A percentile compares a stretch with the other conserved stretches of the same genome.
These are phyloP conservation scores for Oryza coarctata DNA, from an alignment of 176 grass and related monocot genomes.

Conservation along the genomic window DNA sequence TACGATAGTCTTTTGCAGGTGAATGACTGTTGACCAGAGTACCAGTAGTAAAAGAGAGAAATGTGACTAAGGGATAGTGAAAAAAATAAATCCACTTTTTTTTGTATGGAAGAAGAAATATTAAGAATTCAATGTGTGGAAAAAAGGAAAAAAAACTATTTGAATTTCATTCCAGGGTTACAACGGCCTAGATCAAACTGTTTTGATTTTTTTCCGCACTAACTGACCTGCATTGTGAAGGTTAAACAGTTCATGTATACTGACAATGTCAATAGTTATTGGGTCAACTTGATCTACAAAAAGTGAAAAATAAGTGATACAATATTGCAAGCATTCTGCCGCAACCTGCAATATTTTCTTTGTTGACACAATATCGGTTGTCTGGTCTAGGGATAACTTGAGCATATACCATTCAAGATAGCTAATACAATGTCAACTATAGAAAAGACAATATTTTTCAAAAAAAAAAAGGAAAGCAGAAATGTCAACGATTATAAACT, in stretches of 20 bases:
- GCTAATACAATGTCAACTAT: slow-evolving; percentile 5
- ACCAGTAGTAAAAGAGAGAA: too few relatives aligned
- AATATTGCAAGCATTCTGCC: neutral
- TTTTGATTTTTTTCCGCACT: neutral
- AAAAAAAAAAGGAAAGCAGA: neutral
- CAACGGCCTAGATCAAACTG: neutral
- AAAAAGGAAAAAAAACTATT: neutral
- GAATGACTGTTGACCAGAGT: too few relatives aligned
- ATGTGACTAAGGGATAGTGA: too few relatives aligned
- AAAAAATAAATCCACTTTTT: too few relatives aligned
- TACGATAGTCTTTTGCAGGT: too few relatives aligned
- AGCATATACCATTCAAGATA: neutral
- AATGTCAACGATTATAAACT: slow-evolving; percentile 16
- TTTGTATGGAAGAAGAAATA: neutral
- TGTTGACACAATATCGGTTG: slow-evolving; percentile 1
- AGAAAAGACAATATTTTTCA: slow-evolving; percentile 9
- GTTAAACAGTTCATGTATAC: neutral
- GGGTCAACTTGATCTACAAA: neutral
- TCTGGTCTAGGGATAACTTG: slow-evolving; percentile 10
- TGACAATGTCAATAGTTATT: neutral
- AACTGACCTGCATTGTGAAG: neutral
- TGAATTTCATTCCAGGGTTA: neutral
- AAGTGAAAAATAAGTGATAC: neutral
- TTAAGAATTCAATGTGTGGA: neutral
- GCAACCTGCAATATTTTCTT: neutral